Percentiles rank a stretch among this genome's conserved stretches.
phyloP scores from a whole-genome alignment of 768 basidiomycete genomes.

The Russula compacta region DNA sequence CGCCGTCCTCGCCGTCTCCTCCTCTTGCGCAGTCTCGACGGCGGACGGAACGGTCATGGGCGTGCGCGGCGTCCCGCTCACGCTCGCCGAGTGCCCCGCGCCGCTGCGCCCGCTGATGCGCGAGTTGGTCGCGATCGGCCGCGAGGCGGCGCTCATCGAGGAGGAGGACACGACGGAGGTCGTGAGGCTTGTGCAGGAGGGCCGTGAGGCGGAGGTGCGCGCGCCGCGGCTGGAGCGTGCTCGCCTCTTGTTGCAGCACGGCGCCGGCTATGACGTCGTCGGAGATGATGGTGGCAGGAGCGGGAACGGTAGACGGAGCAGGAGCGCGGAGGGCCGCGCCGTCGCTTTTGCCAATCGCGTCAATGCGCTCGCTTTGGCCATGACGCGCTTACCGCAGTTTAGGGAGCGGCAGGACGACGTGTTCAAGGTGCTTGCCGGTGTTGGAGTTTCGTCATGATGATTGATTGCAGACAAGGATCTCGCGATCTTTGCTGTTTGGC shows the following conservation, averaged over 20 bases:
- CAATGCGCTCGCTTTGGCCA: conserved; percentile 60
- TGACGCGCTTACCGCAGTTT: conserved; percentile 66
- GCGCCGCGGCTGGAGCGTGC: conserved; percentile 50
- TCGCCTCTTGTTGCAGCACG: conserved; percentile 45
- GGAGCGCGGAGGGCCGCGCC: conserved; percentile 54
- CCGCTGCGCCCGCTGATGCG: conserved; percentile 61
- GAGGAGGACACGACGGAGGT: conserved; percentile 47
- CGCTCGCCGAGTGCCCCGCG: conserved; percentile 50
- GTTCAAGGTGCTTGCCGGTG: conserved; percentile 54
- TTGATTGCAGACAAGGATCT: background rate
- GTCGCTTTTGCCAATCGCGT: conserved; percentile 70
- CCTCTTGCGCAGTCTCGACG: conserved; percentile 33
- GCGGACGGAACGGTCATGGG: conserved; percentile 39
- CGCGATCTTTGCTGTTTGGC: too few relatives aligned
- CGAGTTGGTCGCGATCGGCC: conserved; percentile 50
- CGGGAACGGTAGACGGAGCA: conserved; percentile 24
- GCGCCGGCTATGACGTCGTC: conserved; percentile 39
- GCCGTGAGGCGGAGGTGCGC: conserved; percentile 30
- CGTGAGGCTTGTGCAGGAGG: conserved; percentile 32
- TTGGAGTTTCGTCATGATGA: conserved; percentile 11
- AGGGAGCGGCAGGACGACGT: conserved; percentile 60
- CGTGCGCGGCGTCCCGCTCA: conserved; percentile 46
- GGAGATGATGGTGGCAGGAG: conserved; percentile 6
- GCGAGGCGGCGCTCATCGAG: conserved; percentile 38
- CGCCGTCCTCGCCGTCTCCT: conserved; percentile 63